Evolutionary conservation across 2,329 filamentous ascomycete species (phyloP), one percentile per base, ranked within the genome.

Genomic region (Colletotrichum sp.): DNA sequence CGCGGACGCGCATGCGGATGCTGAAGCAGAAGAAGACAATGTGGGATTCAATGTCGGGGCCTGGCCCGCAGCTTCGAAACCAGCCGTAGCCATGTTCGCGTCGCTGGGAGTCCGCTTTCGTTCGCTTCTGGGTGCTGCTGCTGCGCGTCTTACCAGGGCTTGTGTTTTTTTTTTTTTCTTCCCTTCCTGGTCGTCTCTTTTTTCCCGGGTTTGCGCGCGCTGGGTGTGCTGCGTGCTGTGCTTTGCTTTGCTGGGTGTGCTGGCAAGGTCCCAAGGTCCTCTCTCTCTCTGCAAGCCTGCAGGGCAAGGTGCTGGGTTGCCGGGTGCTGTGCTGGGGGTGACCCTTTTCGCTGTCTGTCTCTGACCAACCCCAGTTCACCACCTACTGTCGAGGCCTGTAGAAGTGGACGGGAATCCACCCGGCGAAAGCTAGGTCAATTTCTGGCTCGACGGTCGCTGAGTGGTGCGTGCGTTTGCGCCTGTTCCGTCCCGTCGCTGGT

Each of bases 61-160:
- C 64, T 73, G 74, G 74, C 74, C 74, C 74, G 74, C 74, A 76
- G 34, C n/a, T 64, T 76, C 74, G 70, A 76, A 76, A 76, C 74
- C 65, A 59, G 75, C 72, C 57, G 59, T 74, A 28, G 74, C 74
- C 74, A 76, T 76, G 65, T 61, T 76, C 70, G 70, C 74, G 70
- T 75, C 57, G 66, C 39, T 34, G 70, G 44, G 74, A 65, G 30
- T 74, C 70, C 74, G 70, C 70, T 73, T 69, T 73, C 61, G 28
- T 73, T 75, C 74, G 74, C 70, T 74, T 74, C 34, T 25, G 16
- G 52, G 52, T 27, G 55, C 30, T 61, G 34, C 39, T 22, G 44
- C 44, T 22, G 68, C 72, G 69, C 73, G 64, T 74, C 28, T 22
- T 59, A 65, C 64, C 48, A 48, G 73, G 74, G 70, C 59, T 68